Conservation (phyloP, 2,329 filamentous ascomycete species). For the Thermothelomyces thermophilus region DNA sequence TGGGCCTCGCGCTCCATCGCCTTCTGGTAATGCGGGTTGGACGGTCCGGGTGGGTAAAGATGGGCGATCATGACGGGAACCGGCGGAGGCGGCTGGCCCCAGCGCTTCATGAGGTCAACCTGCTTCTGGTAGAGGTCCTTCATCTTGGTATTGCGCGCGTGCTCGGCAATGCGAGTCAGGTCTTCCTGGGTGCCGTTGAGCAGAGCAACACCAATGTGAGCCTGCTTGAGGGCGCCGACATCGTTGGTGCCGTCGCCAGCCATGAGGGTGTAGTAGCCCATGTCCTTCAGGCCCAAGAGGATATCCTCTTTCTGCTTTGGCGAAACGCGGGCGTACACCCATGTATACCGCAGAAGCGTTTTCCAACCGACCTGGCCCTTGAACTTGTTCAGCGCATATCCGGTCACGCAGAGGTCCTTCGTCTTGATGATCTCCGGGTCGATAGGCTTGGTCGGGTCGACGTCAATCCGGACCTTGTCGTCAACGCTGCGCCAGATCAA, state of each 20-base stretch:
- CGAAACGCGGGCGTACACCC: slow-evolving; percentile 97
- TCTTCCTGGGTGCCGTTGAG: slow-evolving; percentile 93
- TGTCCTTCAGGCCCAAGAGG: slow-evolving; percentile 89
- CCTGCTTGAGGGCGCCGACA: slow-evolving; percentile 94
- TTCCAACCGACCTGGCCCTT: slow-evolving; percentile 70
- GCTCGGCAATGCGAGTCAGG: slow-evolving; percentile 83
- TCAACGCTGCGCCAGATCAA: slow-evolving; percentile 94
- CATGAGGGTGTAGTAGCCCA: slow-evolving; percentile 98
- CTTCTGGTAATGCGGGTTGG: slow-evolving; percentile 90
- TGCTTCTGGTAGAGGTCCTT: slow-evolving; percentile 99
- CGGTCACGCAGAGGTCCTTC: slow-evolving; percentile 93
- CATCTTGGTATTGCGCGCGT: slow-evolving; percentile 92
- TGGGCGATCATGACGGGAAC: slow-evolving; percentile 90
- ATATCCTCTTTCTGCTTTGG: slow-evolving; percentile 99
- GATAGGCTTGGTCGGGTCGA: slow-evolving; percentile 74
- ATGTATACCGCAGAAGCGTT: slow-evolving; percentile 77
- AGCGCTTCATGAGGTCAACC: slow-evolving; percentile 80
- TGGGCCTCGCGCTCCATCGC: slow-evolving; percentile 81
- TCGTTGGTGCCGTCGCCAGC: slow-evolving; percentile 98
- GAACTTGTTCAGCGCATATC: slow-evolving; percentile 87
- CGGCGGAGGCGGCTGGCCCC: slow-evolving; percentile 89
- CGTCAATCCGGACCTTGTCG: slow-evolving; percentile 77
- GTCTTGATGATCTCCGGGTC: slow-evolving; percentile 72
- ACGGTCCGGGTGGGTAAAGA: slow-evolving; percentile 82
- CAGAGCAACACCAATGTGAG: slow-evolving; percentile 91